A percentile compares a stretch with the other conserved stretches of the same genome.
Conservation (phyloP, 139 green algal species). For the Chlorella vulgaris region DNA sequence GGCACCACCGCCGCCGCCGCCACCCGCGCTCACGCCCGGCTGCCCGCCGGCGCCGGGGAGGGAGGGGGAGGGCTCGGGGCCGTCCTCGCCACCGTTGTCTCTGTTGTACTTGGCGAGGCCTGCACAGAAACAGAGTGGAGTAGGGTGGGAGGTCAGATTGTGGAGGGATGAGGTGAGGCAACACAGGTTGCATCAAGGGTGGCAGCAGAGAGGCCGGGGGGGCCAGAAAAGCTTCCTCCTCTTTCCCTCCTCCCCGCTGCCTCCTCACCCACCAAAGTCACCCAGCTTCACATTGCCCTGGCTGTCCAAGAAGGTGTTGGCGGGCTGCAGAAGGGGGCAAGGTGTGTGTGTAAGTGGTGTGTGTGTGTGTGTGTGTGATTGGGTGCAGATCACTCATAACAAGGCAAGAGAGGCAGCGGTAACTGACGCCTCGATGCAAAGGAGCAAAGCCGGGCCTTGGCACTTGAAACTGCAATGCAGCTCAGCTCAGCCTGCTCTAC, state of each 20-base stretch:
- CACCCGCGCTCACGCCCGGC: background rate
- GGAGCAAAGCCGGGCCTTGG: no score
- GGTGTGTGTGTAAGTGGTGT: no score
- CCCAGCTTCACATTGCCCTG: constrained; percentile 83
- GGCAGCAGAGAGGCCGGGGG: background rate
- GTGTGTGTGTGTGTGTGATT: background rate
- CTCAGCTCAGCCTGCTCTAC: background rate
- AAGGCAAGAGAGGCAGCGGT: no score
- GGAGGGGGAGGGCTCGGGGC: background rate
- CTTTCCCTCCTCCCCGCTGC: background rate
- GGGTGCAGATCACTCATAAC: no score
- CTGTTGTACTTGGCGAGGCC: constrained; percentile 68
- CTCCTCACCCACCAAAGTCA: constrained; percentile 73
- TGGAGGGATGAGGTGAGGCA: background rate
- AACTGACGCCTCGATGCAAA: no score
- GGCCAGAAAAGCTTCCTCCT: background rate
- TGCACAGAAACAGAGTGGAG: background rate
- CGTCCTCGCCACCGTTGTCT: background rate
- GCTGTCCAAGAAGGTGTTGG: constrained; percentile 29
- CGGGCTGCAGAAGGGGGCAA: background rate
- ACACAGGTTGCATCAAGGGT: background rate
- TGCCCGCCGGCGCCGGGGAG: background rate
- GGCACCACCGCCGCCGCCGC: background rate
- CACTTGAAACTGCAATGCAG: background rate
- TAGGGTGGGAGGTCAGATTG: background rate